Evolutionary conservation across 345 rosid species (phyloP).

Genomic region (Lumnitzera littorea): DNA sequence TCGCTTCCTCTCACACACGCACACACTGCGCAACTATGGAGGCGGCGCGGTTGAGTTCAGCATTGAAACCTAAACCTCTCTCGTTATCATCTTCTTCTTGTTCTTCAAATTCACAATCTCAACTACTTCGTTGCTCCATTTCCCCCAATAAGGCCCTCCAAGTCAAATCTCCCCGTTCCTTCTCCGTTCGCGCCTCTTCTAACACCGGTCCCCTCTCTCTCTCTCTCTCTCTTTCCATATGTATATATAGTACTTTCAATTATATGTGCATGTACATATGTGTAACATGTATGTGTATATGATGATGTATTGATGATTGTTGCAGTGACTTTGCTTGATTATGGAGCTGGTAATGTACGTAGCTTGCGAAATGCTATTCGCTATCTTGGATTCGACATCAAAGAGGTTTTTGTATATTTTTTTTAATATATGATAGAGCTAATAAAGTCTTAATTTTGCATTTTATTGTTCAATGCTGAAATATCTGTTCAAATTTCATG

Average conservation of each 20-base stretch:
- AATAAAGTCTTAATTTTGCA: too few relatives aligned
- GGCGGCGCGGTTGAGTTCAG: constrained; percentile 18
- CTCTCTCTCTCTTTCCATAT: not conserved
- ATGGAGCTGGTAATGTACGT: constrained; percentile 93
- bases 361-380: constrained; percentile 83
- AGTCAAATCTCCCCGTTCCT: constrained; percentile 27
- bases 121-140: constrained; percentile 15
- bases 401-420: constrained; percentile 30
- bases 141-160: constrained; percentile 20
- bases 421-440: not conserved
- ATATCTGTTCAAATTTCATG: not conserved
- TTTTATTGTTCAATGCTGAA: too few relatives aligned
- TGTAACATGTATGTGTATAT: too few relatives aligned
- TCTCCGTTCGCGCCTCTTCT: constrained; percentile 55
- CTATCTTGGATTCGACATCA: constrained; percentile 60
- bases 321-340: constrained; percentile 80
- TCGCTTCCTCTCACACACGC: too few relatives aligned
- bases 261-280: not conserved
- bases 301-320: not conserved
- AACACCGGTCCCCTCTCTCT: constrained; percentile 46
- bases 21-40: constrained; percentile 8
- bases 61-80: not conserved
- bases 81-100: constrained; percentile 1
- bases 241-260: not conserved
- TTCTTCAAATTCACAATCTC: constrained; percentile 20